Evolutionary conservation across 2,329 filamentous ascomycete genomes (phyloP).

Genomic region (Fusarium ramigenum): DNA sequence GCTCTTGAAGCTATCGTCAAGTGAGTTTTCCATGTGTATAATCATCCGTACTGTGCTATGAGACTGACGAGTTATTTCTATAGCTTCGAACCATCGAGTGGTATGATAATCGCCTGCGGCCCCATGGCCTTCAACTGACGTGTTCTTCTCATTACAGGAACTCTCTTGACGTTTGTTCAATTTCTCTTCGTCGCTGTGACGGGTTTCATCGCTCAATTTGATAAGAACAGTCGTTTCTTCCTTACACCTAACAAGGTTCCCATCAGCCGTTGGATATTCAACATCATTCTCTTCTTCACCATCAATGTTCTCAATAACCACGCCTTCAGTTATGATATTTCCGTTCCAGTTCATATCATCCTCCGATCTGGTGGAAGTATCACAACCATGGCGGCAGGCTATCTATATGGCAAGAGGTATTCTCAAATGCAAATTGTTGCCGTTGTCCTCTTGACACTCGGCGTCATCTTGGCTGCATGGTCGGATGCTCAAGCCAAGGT

Average conservation of each 20-base stretch:
- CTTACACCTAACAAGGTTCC: conserved; percentile 83
- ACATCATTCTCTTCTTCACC: conserved; percentile 88
- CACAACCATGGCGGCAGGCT: conserved; percentile 92
- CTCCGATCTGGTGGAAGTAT: conserved; percentile 94
- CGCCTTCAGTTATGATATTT: conserved; percentile 96
- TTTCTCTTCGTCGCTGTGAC: conserved; percentile 84
- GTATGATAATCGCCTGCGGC: conserved; percentile 53
- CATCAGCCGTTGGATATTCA: conserved; percentile 83
- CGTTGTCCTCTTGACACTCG: conserved; percentile 83
- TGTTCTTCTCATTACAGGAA: conserved; percentile 60
- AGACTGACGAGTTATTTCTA: conserved; percentile 19
- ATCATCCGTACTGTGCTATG: not conserved
- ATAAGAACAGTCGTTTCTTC: conserved; percentile 74
- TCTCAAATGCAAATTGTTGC: conserved; percentile 81
- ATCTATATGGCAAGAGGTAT: conserved; percentile 85
- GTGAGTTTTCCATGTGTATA: conserved; percentile 59
- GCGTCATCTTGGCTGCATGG: conserved; percentile 88
- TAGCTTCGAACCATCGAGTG: conserved; percentile 85
- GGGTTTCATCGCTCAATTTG: conserved; percentile 80
- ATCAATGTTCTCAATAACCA: conserved; percentile 98
- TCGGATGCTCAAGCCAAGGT: conserved; percentile 89
- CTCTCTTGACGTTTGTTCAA: conserved; percentile 88
- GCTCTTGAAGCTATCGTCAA: conserved; percentile 94
- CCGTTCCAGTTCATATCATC: conserved; percentile 96
- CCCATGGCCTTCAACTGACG: conserved; percentile 25